These are phyloP conservation scores for Rhizophora apiculata DNA, from an alignment of 345 rosid species.

Conservation along the genomic window DNA sequence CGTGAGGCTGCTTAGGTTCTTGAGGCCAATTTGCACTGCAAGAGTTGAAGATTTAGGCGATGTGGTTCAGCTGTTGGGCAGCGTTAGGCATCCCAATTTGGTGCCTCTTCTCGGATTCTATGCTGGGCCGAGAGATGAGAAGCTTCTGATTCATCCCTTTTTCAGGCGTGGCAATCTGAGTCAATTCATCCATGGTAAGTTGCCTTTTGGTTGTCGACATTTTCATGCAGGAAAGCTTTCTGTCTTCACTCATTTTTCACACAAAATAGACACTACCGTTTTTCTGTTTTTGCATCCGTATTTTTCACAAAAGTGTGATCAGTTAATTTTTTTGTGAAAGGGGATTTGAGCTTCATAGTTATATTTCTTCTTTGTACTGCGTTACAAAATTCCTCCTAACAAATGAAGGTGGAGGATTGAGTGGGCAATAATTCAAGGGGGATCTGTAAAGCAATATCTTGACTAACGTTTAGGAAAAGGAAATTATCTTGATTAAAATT, in stretches of 20 bases:
- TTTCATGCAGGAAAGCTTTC: slow-evolving; percentile 4
- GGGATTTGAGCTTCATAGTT: too few relatives aligned
- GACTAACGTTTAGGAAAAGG: too few relatives aligned
- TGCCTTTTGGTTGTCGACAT: neutral
- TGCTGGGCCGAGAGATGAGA: slow-evolving; percentile 81
- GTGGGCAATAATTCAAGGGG: too few relatives aligned
- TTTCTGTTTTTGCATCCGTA: too few relatives aligned
- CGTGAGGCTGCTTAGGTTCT: slow-evolving; percentile 67
- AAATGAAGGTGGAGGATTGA: too few relatives aligned
- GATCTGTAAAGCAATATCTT: too few relatives aligned
- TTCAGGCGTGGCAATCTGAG: slow-evolving; percentile 60
- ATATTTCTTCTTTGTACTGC: too few relatives aligned
- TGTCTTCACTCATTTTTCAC: neutral
- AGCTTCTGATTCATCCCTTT: slow-evolving; percentile 85
- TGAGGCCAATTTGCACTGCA: slow-evolving; percentile 67
- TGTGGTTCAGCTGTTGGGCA: slow-evolving; percentile 53
- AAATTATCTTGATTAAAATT: too few relatives aligned
- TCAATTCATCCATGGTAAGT: slow-evolving; percentile 66
- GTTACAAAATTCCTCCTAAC: too few relatives aligned
- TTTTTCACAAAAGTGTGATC: too few relatives aligned
- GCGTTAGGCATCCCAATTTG: slow-evolving; percentile 66
- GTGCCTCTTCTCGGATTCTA: slow-evolving; percentile 89
- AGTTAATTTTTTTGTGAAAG: too few relatives aligned
- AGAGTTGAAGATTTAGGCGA: slow-evolving; percentile 46
- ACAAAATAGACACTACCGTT: too few relatives aligned